Conservation (phyloP, 164 flowering plant species). For the Chloranthus sessilifolius region DNA sequence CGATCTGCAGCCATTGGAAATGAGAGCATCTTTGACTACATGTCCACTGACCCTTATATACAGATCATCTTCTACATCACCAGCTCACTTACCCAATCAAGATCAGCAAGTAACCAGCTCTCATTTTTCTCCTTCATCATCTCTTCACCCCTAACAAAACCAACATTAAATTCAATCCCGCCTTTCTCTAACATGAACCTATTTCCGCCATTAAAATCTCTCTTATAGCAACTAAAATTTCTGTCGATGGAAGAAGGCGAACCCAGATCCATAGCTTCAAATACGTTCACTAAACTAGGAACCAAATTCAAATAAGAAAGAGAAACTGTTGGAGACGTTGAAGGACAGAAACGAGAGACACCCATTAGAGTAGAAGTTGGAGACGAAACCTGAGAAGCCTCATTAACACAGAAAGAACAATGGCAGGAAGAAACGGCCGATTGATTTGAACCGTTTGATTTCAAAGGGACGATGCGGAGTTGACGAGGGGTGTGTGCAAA, state of each 20-base stretch:
- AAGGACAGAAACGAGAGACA: constrained; percentile 10
- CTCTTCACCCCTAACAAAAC: background rate
- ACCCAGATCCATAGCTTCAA: constrained; percentile 8
- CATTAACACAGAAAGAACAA: constrained; percentile 23
- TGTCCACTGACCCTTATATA: background rate
- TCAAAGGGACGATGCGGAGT: constrained; percentile 55
- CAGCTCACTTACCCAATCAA: constrained; percentile 17
- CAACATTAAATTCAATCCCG: background rate
- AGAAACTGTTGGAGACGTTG: background rate
- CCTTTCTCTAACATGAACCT: background rate
- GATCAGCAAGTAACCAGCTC: constrained; percentile 4
- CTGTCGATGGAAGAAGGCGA: background rate
- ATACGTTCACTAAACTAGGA: background rate
- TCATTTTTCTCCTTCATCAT: background rate
- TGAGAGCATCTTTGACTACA: background rate
- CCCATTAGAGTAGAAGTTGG: constrained; percentile 15
- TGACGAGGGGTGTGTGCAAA: constrained; percentile 72
- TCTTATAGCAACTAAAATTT: background rate
- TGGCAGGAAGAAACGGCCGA: too few relatives aligned
- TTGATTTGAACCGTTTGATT: too few relatives aligned
- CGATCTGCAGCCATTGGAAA: background rate
- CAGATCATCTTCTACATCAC: constrained; percentile 7
- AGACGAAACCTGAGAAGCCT: background rate
- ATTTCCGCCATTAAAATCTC: background rate
- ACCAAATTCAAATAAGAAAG: background rate